These are phyloP conservation scores for Cairneyella variabilis DNA, from an alignment of 495 filamentous ascomycete species.

Conservation along the genomic window DNA sequence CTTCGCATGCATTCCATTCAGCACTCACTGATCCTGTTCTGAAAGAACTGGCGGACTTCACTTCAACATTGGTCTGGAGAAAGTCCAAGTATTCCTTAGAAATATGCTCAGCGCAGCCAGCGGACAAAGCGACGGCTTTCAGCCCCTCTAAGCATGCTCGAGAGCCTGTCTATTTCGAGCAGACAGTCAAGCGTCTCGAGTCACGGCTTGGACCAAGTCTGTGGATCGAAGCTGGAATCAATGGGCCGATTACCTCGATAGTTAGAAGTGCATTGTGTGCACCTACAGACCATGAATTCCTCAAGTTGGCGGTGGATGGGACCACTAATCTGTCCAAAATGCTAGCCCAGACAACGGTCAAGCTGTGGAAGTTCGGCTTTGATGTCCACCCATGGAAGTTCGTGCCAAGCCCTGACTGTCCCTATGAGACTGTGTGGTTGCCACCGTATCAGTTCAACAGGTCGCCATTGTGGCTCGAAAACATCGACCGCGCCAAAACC, in stretches of 20 bases:
- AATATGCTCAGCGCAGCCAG: neutral
- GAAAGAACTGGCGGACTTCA: neutral
- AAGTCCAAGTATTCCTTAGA: neutral
- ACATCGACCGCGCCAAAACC: neutral
- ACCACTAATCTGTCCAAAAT: neutral
- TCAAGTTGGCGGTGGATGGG: neutral
- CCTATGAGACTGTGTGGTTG: neutral
- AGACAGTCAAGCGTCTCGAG: neutral
- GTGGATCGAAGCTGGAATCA: neutral
- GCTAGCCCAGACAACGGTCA: neutral
- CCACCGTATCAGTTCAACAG: neutral
- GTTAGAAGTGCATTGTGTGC: neutral
- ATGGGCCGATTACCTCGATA: neutral
- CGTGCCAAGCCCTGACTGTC: neutral
- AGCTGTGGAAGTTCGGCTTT: neutral
- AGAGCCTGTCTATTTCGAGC: neutral
- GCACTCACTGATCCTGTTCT: neutral
- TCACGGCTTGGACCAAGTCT: neutral
- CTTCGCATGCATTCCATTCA: neutral
- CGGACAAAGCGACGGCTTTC: neutral
- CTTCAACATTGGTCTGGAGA: neutral
- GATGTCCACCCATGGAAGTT: neutral
- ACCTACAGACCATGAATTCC: neutral
- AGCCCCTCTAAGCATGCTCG: neutral
- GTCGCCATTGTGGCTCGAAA: neutral